phyloP scores from a whole-genome alignment of 495 filamentous ascomycete species.

The Daldinia loculata region DNA sequence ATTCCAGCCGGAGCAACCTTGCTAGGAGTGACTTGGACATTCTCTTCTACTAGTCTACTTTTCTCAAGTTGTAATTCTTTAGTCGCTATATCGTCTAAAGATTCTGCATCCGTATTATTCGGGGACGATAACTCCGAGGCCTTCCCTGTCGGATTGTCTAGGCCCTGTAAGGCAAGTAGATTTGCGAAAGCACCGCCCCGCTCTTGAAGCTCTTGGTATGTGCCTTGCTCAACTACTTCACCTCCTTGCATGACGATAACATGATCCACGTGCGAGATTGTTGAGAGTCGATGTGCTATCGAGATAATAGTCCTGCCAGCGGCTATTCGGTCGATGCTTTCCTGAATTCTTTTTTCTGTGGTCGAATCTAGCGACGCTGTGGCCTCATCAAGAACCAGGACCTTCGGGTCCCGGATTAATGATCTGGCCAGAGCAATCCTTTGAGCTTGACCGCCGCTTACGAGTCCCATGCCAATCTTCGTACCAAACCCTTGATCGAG shows the following conservation, averaged over 20 bases:
- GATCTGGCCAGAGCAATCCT: slow-evolving; percentile 65
- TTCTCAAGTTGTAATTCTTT: slow-evolving; percentile 16
- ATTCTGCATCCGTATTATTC: slow-evolving; percentile 14
- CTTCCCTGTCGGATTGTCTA: slow-evolving; percentile 24
- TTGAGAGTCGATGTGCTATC: slow-evolving; percentile 53
- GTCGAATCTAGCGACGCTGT: slow-evolving; percentile 51
- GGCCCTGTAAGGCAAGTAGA: slow-evolving; percentile 42
- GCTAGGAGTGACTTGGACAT: neutral
- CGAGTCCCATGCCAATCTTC: slow-evolving; percentile 52
- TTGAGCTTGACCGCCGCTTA: slow-evolving; percentile 67
- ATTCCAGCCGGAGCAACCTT: neutral
- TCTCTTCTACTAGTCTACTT: neutral
- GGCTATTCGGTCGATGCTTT: slow-evolving; percentile 46
- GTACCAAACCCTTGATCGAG: slow-evolving; percentile 55
- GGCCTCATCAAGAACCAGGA: slow-evolving; percentile 64
- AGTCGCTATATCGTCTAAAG: slow-evolving; percentile 5
- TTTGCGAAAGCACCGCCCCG: slow-evolving; percentile 48
- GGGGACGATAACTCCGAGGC: slow-evolving; percentile 18
- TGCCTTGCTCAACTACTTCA: slow-evolving; percentile 50
- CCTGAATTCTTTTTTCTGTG: slow-evolving; percentile 46
- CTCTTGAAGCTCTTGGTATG: slow-evolving; percentile 47
- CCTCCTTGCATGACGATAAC: slow-evolving; percentile 51
- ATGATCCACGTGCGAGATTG: slow-evolving; percentile 54
- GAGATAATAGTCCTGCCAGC: slow-evolving; percentile 54
- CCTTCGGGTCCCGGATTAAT: slow-evolving; percentile 52